Evolutionary conservation across 305 asterid genomes (phyloP).

Genomic region (Fraxinus baroniana): DNA sequence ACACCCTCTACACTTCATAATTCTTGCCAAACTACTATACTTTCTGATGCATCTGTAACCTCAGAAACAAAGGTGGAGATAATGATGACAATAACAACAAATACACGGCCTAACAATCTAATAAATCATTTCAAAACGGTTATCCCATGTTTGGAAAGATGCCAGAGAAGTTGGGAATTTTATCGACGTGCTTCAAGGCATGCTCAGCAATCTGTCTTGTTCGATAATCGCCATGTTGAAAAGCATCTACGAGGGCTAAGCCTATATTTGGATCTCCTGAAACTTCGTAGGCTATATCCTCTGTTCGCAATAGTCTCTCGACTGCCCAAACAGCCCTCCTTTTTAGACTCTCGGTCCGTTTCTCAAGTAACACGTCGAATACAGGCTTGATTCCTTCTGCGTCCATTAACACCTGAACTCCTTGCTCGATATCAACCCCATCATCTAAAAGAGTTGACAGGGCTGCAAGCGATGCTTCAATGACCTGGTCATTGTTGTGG

Average conservation of each 20-base stretch:
- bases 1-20: conserved; percentile 30
- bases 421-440: conserved; percentile 69
- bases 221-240: conserved; percentile 76
- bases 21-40: conserved; percentile 26
- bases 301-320: conserved; percentile 69
- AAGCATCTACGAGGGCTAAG: conserved; percentile 88
- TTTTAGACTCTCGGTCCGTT: conserved; percentile 63
- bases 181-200: conserved; percentile 78
- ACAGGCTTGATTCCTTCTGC: conserved; percentile 75
- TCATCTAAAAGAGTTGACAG: conserved; percentile 79
- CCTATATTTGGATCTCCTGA: conserved; percentile 70
- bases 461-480: conserved; percentile 95
- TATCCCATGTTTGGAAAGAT: conserved; percentile 60
- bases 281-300: conserved; percentile 60
- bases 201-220: conserved; percentile 91
- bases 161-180: conserved; percentile 84
- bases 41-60: conserved; percentile 21
- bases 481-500: conserved; percentile 76
- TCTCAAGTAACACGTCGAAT: conserved; percentile 74
- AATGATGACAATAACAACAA: background rate
- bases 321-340: conserved; percentile 90
- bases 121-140: conserved; percentile 14
- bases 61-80: conserved; percentile 13
- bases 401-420: conserved; percentile 62
- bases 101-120: conserved; percentile 14